Conservation (phyloP, 352 stramenopile genomes). For the Phytophthora sojae region DNA sequence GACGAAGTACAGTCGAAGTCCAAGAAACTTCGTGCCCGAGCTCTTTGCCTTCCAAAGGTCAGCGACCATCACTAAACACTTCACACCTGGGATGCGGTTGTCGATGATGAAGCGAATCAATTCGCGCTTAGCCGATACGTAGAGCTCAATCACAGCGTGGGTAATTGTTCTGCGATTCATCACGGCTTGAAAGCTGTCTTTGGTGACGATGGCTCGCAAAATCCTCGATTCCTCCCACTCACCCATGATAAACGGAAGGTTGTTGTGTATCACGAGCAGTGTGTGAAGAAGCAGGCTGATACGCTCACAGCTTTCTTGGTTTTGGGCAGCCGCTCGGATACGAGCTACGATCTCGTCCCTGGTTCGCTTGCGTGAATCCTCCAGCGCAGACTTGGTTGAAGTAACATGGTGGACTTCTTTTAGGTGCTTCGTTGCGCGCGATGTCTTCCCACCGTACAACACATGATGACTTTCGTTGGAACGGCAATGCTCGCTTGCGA, state of each 20-base stretch:
- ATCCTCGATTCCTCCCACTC: slow-evolving; percentile 14
- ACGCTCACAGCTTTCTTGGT: slow-evolving; percentile 3
- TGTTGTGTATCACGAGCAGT: slow-evolving; percentile 7
- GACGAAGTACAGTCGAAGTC: neutral
- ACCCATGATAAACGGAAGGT: slow-evolving; percentile 10
- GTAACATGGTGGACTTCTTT: slow-evolving; percentile 5
- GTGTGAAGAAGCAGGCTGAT: slow-evolving; percentile 11
- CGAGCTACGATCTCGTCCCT: neutral
- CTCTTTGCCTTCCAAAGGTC: slow-evolving; percentile 11
- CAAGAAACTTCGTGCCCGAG: slow-evolving; percentile 4
- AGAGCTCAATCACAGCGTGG: slow-evolving; percentile 13
- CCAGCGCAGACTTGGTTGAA: neutral
- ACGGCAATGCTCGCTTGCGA: neutral
- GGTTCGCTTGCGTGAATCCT: slow-evolving; percentile 3
- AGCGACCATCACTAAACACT: slow-evolving; percentile 4
- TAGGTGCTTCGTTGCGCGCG: slow-evolving; percentile 7
- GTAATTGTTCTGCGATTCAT: slow-evolving; percentile 3
- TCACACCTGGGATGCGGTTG: neutral
- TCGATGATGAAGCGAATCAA: neutral
- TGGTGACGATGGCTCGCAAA: slow-evolving; percentile 4
- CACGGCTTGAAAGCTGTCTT: slow-evolving; percentile 1
- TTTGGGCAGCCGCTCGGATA: neutral
- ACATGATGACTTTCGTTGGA: slow-evolving; percentile 10
- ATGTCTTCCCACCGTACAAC: neutral
- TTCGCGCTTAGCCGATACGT: slow-evolving; percentile 5